These are phyloP conservation scores for Paramyrothecium roridum DNA, from an alignment of 2,329 filamentous ascomycete species.

Conservation along the genomic window DNA sequence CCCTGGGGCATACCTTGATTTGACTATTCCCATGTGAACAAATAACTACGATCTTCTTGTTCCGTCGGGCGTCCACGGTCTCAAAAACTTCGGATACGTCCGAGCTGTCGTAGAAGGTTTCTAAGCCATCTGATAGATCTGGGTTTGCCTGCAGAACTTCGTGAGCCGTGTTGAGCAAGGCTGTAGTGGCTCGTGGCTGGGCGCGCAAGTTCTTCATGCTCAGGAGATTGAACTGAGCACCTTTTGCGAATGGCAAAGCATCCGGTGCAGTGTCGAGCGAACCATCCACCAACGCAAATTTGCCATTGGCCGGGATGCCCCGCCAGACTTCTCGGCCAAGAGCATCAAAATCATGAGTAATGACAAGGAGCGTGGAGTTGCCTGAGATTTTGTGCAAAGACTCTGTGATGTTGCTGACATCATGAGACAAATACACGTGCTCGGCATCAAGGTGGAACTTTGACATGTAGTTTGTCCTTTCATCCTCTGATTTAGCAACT, in stretches of 20 bases:
- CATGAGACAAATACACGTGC: not conserved
- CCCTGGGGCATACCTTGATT: not conserved
- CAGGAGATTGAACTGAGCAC: not conserved
- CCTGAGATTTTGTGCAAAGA: not conserved
- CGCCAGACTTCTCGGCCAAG: not conserved
- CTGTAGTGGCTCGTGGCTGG: not conserved
- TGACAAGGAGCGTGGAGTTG: not conserved
- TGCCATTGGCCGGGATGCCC: not conserved
- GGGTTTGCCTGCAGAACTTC: not conserved
- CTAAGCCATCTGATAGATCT: not conserved
- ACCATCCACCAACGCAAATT: not conserved
- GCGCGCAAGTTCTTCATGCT: not conserved
- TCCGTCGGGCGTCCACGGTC: not conserved
- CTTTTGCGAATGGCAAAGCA: not conserved
- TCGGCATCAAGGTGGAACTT: not conserved
- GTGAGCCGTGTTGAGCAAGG: not conserved
- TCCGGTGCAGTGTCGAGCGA: not conserved
- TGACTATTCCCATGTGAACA: not conserved
- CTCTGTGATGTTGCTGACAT: not conserved
- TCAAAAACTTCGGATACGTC: not conserved
- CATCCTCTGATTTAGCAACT: not conserved
- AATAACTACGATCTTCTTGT: not conserved
- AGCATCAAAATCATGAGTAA: not conserved
- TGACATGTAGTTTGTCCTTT: not conserved
- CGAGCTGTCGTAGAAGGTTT: not conserved